A percentile compares a stretch with the other conserved stretches of the same genome.
Evolutionary conservation across 345 rosid species (phyloP).

Genomic region (Adansonia digitata): DNA sequence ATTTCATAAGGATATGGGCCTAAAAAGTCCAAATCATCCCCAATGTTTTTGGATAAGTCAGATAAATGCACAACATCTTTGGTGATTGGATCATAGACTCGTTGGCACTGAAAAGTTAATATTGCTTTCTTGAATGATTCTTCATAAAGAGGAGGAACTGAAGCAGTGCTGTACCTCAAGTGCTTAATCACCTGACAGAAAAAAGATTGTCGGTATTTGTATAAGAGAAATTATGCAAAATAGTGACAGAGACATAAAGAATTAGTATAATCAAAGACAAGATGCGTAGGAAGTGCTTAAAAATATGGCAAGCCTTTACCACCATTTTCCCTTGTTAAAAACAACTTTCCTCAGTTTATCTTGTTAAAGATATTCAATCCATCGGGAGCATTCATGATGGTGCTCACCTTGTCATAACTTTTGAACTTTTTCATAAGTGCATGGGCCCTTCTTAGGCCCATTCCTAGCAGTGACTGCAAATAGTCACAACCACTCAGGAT

Average conservation of each 20-base stretch:
- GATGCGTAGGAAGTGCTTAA: neutral
- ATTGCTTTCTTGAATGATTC: constrained; percentile 82
- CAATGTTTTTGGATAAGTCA: constrained; percentile 36
- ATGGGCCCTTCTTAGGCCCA: constrained; percentile 95
- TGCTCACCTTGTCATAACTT: constrained; percentile 66
- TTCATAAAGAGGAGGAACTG: constrained; percentile 83
- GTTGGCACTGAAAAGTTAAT: constrained; percentile 86
- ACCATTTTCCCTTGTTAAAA: neutral
- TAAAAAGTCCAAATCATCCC: constrained; percentile 57
- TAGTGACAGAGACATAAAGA: neutral
- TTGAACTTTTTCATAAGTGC: constrained; percentile 73
- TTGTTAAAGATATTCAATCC: constrained; percentile 1
- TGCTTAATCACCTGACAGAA: constrained; percentile 73
- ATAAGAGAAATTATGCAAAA: constrained; percentile 11
- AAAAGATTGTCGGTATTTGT: constrained; percentile 1
- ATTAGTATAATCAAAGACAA: neutral
- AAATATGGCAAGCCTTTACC: neutral
- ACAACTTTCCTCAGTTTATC: neutral
- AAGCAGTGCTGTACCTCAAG: constrained; percentile 63
- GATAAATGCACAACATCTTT: constrained; percentile 61
- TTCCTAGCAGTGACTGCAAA: constrained; percentile 84
- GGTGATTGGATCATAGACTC: constrained; percentile 64
- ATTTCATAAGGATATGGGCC: constrained; percentile 92
- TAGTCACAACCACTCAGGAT: constrained; percentile 98
- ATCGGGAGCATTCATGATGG: neutral